Evolutionary conservation across 2,329 filamentous ascomycete species (phyloP).

Genomic region (Penicillium sp.): DNA sequence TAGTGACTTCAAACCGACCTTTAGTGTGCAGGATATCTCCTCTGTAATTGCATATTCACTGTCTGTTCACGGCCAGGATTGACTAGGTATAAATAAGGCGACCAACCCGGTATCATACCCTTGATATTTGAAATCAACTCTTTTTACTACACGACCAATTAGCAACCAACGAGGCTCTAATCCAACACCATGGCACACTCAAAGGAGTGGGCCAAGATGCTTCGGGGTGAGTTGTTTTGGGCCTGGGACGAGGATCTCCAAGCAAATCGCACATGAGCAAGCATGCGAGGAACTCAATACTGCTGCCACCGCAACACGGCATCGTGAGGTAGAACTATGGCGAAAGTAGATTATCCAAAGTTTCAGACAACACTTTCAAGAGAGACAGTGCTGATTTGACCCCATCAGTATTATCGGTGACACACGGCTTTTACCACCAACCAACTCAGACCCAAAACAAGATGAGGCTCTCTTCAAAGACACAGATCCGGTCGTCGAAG

Average conservation of each 20-base stretch:
- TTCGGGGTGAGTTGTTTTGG: constrained; percentile 31
- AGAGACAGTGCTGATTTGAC: not conserved
- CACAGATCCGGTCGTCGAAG: constrained; percentile 58
- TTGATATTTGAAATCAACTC: too few species aligned
- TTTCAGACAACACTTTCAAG: too few species aligned
- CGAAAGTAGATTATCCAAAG: constrained; percentile 20
- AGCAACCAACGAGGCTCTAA: not conserved
- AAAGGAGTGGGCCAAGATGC: constrained; percentile 33
- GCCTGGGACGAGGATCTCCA: constrained; percentile 31
- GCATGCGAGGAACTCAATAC: constrained; percentile 31
- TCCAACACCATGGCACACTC: constrained; percentile 20
- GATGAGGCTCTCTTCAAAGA: constrained; percentile 27
- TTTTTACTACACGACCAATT: not conserved
- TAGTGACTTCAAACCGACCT: not conserved
- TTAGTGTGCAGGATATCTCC: too few species aligned
- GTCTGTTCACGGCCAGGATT: too few species aligned
- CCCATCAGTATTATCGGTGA: constrained; percentile 24
- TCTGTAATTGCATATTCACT: too few species aligned
- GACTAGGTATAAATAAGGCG: not conserved
- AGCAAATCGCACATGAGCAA: constrained; percentile 27
- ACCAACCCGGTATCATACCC: not conserved
- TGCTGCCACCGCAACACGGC: constrained; percentile 23
- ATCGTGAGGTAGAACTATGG: constrained; percentile 29
- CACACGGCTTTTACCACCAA: constrained; percentile 26
- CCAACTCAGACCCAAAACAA: constrained; percentile 18